Conservation (phyloP, 1,139 yeast genomes). For the Sporopachydermia cereana region DNA sequence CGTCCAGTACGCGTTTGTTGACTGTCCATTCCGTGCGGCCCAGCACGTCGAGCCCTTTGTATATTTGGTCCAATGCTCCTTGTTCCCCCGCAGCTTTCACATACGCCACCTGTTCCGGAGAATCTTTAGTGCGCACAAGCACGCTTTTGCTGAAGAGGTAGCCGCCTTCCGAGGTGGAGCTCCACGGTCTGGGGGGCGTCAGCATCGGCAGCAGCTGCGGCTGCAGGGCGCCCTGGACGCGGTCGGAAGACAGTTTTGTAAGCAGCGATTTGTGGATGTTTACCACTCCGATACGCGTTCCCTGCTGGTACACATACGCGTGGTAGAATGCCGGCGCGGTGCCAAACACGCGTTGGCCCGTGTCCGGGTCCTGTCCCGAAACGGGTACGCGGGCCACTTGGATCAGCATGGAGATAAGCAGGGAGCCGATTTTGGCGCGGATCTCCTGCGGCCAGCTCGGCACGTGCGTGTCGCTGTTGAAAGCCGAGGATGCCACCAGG, state of each 20-base stretch:
- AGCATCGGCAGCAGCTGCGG: constrained; percentile 94
- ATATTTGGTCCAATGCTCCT: constrained; percentile 52
- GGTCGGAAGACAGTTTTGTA: constrained; percentile 55
- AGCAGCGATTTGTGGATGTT: constrained; percentile 63
- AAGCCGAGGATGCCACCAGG: constrained; percentile 22
- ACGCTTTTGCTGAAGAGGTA: constrained; percentile 52
- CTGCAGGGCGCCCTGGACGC: constrained; percentile 54
- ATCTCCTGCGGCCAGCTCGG: constrained; percentile 54
- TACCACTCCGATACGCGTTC: constrained; percentile 73
- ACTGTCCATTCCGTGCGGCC: constrained; percentile 93
- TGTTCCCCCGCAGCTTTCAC: constrained; percentile 72
- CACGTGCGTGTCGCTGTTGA: constrained; percentile 23
- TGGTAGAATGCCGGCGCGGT: constrained; percentile 88
- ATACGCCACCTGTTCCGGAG: constrained; percentile 86
- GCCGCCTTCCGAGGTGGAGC: constrained; percentile 71
- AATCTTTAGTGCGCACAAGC: constrained; percentile 67
- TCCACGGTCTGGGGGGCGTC: constrained; percentile 83
- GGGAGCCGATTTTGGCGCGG: constrained; percentile 75
- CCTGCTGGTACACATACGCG: constrained; percentile 68
- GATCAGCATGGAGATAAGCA: constrained; percentile 59
- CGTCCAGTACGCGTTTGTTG: constrained; percentile 55
- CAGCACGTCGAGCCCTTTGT: constrained; percentile 75
- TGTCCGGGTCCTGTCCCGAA: constrained; percentile 64
- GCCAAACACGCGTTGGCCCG: constrained; percentile 54
- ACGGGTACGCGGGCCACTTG: constrained; percentile 79